A percentile compares a stretch with the other conserved stretches of the same genome.
These are phyloP conservation scores for Croton laevigatus DNA, from an alignment of 441 rosid species.

Conservation along the genomic window DNA sequence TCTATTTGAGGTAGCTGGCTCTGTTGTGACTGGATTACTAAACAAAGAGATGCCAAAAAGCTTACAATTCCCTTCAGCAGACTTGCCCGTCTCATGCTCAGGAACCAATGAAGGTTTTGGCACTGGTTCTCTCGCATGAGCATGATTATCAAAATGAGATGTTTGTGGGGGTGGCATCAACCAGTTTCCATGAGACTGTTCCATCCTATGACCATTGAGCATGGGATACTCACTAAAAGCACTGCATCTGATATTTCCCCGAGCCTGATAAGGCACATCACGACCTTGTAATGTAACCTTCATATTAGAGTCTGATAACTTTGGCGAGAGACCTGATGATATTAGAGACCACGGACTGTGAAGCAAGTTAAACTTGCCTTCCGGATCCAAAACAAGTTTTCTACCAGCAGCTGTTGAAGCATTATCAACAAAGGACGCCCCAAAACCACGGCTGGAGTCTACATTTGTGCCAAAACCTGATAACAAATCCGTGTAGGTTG, in stretches of 20 bases:
- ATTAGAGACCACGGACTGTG: constrained; percentile 55
- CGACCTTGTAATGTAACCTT: constrained; percentile 38
- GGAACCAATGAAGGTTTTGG: constrained; percentile 32
- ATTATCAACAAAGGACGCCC: constrained; percentile 46
- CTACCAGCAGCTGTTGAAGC: constrained; percentile 35
- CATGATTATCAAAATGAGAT: constrained; percentile 43
- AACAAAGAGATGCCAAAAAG: constrained; percentile 85
- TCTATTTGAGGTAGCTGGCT: constrained; percentile 32
- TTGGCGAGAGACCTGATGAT: constrained; percentile 61
- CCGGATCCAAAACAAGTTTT: constrained; percentile 47
- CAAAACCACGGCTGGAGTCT: constrained; percentile 44
- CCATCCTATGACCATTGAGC: constrained; percentile 45
- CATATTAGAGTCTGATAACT: constrained; percentile 41
- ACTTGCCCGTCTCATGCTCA: constrained; percentile 45
- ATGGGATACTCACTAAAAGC: constrained; percentile 47
- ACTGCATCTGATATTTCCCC: constrained; percentile 45
- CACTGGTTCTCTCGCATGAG: constrained; percentile 42
- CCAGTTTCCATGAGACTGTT: constrained; percentile 61
- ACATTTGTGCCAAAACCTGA: constrained; percentile 60
- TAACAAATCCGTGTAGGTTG: constrained; percentile 69
- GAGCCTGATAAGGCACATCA: constrained; percentile 40
- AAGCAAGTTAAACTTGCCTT: constrained; percentile 49
- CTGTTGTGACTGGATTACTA: constrained; percentile 41
- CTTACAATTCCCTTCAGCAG: constrained; percentile 62
- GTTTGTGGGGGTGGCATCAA: constrained; percentile 55